A percentile compares a stretch with the other conserved stretches of the same genome.
Conservation (phyloP, 2,329 filamentous ascomycete species). For the Capronia americana region DNA sequence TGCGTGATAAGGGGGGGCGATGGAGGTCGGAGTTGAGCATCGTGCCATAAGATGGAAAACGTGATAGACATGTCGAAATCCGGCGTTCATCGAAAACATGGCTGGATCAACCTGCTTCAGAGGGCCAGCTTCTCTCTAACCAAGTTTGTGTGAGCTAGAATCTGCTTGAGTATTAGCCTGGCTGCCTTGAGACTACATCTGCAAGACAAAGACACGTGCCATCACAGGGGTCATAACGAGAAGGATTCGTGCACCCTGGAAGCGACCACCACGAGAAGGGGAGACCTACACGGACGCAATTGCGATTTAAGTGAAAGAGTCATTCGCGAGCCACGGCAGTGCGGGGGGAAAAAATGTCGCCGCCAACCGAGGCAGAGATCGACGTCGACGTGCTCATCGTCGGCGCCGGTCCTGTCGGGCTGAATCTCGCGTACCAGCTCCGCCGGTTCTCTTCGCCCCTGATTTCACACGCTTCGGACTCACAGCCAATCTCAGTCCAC, state of each 20-base stretch:
- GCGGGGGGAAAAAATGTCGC: neutral
- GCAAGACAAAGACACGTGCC: neutral
- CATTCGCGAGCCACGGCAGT: neutral
- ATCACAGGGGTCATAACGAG: neutral
- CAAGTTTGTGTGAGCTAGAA: neutral
- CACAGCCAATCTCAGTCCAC: slow-evolving; percentile 46
- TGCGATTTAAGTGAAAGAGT: neutral
- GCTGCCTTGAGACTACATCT: neutral
- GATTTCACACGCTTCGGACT: slow-evolving; percentile 6
- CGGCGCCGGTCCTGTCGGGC: slow-evolving; percentile 36
- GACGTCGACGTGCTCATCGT: slow-evolving; percentile 42
- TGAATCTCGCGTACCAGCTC: slow-evolving; percentile 36
- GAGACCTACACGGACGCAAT: neutral
- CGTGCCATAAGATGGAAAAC: neutral
- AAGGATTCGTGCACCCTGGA: neutral
- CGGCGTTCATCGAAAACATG: neutral
- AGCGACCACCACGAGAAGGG: neutral
- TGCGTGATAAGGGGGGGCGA: neutral
- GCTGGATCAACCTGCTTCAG: neutral
- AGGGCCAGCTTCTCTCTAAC: neutral
- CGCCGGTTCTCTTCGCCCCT: slow-evolving; percentile 42
- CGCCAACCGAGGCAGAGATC: slow-evolving; percentile 10
- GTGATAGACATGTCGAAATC: neutral
- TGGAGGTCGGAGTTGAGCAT: neutral
- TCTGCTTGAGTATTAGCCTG: neutral